Percentiles rank a stretch among this genome's conserved stretches.
phyloP scores from a whole-genome alignment of 768 basidiomycete genomes.

The Plicaturopsis crispa region DNA sequence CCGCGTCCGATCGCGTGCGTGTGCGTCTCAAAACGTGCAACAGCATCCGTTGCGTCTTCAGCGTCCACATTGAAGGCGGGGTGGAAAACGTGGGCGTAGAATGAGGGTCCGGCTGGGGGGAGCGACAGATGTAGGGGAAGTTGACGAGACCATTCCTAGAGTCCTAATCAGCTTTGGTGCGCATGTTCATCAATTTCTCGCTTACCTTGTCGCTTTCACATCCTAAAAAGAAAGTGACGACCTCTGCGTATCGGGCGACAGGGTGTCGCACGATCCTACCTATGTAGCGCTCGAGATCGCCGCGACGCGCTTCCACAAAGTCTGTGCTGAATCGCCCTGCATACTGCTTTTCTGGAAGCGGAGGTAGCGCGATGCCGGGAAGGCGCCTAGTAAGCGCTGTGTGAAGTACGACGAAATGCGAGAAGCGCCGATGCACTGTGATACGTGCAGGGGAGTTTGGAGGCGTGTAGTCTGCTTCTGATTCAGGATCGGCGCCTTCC shows the following conservation, averaged over 20 bases:
- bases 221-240: constrained; percentile 71
- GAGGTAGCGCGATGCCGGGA: constrained; percentile 72
- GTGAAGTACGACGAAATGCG: constrained; percentile 76
- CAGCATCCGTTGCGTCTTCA: constrained; percentile 55
- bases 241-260: constrained; percentile 69
- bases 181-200: constrained; percentile 6
- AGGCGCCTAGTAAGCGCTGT: constrained; percentile 60
- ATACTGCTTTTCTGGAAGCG: constrained; percentile 82
- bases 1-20: constrained; percentile 59
- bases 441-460: constrained; percentile 41
- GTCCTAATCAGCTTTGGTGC: constrained; percentile 5
- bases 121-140: constrained; percentile 53
- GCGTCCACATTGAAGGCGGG: constrained; percentile 78
- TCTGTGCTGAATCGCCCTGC: constrained; percentile 72
- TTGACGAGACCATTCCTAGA: constrained; percentile 65
- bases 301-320: constrained; percentile 76
- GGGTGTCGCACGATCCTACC: constrained; percentile 66
- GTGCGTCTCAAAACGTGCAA: constrained; percentile 60
- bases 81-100: constrained; percentile 76
- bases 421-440: constrained; percentile 77
- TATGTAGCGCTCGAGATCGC: constrained; percentile 78
- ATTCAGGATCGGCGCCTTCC: constrained; percentile 12
- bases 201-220: constrained; percentile 71
- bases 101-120: constrained; percentile 64
- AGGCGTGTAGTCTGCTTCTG: constrained; percentile 11